Evolutionary conservation across 1,284 basidiomycete species (phyloP).

Genomic region (Ceratobasidium sp.): DNA sequence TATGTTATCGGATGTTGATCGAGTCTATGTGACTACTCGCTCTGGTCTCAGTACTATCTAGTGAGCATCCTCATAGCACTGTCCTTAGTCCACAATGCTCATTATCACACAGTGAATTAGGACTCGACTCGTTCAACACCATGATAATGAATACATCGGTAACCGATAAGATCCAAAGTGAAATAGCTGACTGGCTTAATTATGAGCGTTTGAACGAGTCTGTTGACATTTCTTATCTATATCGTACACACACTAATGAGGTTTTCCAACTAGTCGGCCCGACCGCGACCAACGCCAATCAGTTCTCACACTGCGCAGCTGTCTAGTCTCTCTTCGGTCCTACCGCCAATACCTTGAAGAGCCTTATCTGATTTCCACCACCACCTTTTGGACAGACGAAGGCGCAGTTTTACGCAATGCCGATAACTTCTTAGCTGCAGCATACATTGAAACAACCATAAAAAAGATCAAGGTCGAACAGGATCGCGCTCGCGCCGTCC

Average conservation of each 20-base stretch:
- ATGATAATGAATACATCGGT: constrained; percentile 69
- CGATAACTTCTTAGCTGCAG: constrained; percentile 56
- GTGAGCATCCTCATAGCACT: constrained; percentile 49
- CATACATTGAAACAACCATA: constrained; percentile 69
- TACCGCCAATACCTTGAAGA: constrained; percentile 69
- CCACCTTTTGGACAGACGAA: constrained; percentile 68
- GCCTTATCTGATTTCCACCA: constrained; percentile 64
- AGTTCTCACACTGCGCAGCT: constrained; percentile 66
- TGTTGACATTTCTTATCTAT: background rate
- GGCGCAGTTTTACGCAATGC: constrained; percentile 60
- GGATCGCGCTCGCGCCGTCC: constrained; percentile 65
- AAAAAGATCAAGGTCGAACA: constrained; percentile 69
- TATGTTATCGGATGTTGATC: constrained; percentile 67
- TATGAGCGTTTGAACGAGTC: constrained; percentile 63
- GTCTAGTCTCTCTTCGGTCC: constrained; percentile 68
- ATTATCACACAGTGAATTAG: constrained; percentile 18
- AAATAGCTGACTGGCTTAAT: constrained; percentile 69
- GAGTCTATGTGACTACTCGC: constrained; percentile 52
- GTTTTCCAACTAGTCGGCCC: constrained; percentile 48
- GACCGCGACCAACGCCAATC: constrained; percentile 56
- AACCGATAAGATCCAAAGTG: constrained; percentile 62
- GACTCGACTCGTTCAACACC: constrained; percentile 66
- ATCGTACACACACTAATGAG: constrained; percentile 45
- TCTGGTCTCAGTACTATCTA: constrained; percentile 53
- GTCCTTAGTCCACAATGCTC: background rate